A percentile compares a stretch with the other conserved stretches of the same genome.
These are phyloP conservation scores for Wallemia hederae DNA, from an alignment of 1,284 basidiomycete species.

Conservation along the genomic window DNA sequence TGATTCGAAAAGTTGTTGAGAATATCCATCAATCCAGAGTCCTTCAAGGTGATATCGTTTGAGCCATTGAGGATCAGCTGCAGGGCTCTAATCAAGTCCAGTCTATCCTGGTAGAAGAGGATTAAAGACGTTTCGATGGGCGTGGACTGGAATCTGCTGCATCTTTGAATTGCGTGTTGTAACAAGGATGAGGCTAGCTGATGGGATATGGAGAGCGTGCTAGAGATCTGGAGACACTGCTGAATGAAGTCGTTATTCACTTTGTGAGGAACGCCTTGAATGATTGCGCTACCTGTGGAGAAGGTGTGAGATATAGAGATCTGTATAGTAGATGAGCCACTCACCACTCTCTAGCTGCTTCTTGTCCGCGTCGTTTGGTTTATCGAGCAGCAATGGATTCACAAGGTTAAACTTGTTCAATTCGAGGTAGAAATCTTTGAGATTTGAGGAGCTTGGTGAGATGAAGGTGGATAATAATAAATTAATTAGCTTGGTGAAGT, in stretches of 20 bases:
- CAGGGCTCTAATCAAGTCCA: slow-evolving; percentile 34
- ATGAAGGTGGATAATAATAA: slow-evolving; percentile 4
- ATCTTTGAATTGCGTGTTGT: slow-evolving; percentile 28
- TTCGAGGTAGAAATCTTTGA: not conserved
- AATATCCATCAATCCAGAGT: slow-evolving; percentile 7
- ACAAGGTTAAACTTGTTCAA: not conserved
- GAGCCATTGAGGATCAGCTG: slow-evolving; percentile 21
- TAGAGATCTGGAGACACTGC: slow-evolving; percentile 40
- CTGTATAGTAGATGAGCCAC: not conserved
- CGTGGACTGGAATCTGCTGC: slow-evolving; percentile 30
- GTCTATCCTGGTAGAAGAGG: slow-evolving; percentile 33
- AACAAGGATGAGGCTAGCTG: slow-evolving; percentile 38
- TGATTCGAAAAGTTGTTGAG: slow-evolving; percentile 9
- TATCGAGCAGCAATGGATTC: not conserved
- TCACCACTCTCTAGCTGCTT: not conserved
- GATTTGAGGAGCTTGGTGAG: slow-evolving; percentile 4
- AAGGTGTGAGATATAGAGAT: not conserved
- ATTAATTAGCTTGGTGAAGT: not conserved
- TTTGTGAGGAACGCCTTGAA: slow-evolving; percentile 29
- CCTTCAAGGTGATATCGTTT: slow-evolving; percentile 8
- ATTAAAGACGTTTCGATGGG: slow-evolving; percentile 33
- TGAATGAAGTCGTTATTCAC: slow-evolving; percentile 42
- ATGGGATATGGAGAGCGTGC: slow-evolving; percentile 46
- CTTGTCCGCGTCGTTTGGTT: not conserved
- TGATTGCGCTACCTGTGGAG: slow-evolving; percentile 26